Percentiles rank a stretch among this genome's conserved stretches.
Conservation (phyloP, 768 basidiomycete genomes). For the Kwoniella shandongensis region DNA sequence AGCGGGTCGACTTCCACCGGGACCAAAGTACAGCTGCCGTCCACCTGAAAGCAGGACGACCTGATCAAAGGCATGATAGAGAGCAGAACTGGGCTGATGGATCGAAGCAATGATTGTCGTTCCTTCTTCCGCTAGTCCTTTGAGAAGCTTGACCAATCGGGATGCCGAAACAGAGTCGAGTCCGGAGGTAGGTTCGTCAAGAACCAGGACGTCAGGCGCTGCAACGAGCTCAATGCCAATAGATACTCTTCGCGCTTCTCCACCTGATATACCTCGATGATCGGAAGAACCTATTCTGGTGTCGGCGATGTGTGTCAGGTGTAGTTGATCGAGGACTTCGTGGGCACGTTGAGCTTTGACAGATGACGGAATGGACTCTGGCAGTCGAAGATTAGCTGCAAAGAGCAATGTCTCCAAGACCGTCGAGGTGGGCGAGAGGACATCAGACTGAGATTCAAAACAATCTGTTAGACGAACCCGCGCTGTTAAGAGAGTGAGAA, state of each 20-base stretch:
- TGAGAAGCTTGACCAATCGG: slow-evolving; percentile 73
- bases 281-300: slow-evolving; percentile 72
- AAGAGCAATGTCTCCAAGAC: slow-evolving; percentile 80
- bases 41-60: slow-evolving; percentile 73
- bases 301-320: slow-evolving; percentile 68
- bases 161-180: slow-evolving; percentile 85
- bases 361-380: slow-evolving; percentile 56
- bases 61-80: slow-evolving; percentile 81
- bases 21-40: slow-evolving; percentile 73
- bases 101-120: slow-evolving; percentile 76
- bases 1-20: slow-evolving; percentile 69
- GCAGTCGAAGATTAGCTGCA: slow-evolving; percentile 78
- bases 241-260: slow-evolving; percentile 84
- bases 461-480: too few species aligned
- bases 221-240: slow-evolving; percentile 88
- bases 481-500: background rate
- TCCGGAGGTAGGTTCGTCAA: slow-evolving; percentile 77
- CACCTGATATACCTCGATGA: slow-evolving; percentile 81
- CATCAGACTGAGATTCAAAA: slow-evolving; percentile 63
- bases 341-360: slow-evolving; percentile 57
- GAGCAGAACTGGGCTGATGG: slow-evolving; percentile 81
- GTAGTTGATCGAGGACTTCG: slow-evolving; percentile 71
- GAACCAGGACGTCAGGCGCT: slow-evolving; percentile 75
- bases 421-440: slow-evolving; percentile 75
- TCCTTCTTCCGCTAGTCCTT: slow-evolving; percentile 69